Evolutionary conservation across 2,329 filamentous ascomycete species (phyloP), one percentile per base, ranked within the genome.

Genomic region (Neophaeococcomyces mojaviensis): DNA sequence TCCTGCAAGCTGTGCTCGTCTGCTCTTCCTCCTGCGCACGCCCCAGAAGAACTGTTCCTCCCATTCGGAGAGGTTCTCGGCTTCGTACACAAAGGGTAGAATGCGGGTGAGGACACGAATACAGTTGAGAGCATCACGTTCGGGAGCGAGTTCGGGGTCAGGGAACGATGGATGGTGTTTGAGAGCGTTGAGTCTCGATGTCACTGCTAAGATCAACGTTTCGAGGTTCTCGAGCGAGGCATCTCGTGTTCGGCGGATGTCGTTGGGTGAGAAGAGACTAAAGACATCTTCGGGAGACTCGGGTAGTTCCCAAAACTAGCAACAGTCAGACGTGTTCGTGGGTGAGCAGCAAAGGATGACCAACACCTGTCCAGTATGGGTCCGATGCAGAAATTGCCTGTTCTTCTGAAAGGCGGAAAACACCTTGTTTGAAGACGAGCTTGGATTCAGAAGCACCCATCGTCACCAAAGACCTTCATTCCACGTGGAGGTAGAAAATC

Each of bases 401-500:
- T 65, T 94, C 85, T 65, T 95, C 88, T n/a, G 88, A 92, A 49
- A 98, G 80, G 63, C 86, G 82, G 73, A 97, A 96, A 71, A 97
- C 94, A 69, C 89, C 90, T 70, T 94, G 87, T 71, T 96, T 97
- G 78, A 98, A 97, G 63, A 90, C 88, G 63, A 97, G 82, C 77
- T 97, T 97, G 61, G 90, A 97, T 72, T 97, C 90, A 69, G 90
- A 96, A 64, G 90, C 90, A 68, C 92, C 92, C 92, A 98, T 98
- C 47, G 60, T 63, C 18, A 22, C 20, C 28, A 8, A 16, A n/a
- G 15, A 22, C 5, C 12, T 19, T 19, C 41, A 44, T 44, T 8
- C 26, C 41, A 33, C 36, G 30, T 32, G 30, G 12, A 13, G 15
- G 19, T 20, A 18, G 13, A 28, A n/a, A 42, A 4, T 5, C 19